Base-by-base conservation (phyloP, 345 rosid species). In the Populus euphratica region DNA sequence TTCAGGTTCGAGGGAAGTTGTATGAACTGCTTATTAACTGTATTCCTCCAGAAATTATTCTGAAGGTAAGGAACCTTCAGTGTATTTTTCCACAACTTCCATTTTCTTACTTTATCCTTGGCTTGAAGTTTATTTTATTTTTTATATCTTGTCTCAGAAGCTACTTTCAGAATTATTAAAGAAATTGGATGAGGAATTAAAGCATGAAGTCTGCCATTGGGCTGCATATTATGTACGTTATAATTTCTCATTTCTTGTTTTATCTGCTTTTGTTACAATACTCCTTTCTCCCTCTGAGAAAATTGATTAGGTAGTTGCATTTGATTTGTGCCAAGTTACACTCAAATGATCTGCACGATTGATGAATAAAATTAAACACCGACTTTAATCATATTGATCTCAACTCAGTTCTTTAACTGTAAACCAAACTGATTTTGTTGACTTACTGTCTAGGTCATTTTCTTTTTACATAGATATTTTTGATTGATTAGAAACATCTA, bases 151-250 rank as follows among this genome's bases (percentile, higher is more conserved):
- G 63, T 68, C 74, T 69, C 94, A 96, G 98, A 90, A 86, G 77
- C 87, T 93, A 77, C 91, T 90, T 62, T 84, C 86, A 75, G 98
- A 96, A 83, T 84, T 96, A 79, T 78, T 93, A 87, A 91, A 87
- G 91, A 93, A 88, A 87, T 84, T 93, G 69, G 99, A 96, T 84
- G 89, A 91, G 10, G 98, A 96, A 76, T 85, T 93, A 63, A 96
- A 96, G 90, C 98, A 91, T 77, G 97, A 96, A 88, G 85, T 90
- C 74, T 87, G 97, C 84, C 98, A 91, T 75, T 96, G 98, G 98
- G 99, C 98, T 33, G 97, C 98, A 72, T 93, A 93, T 86, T 91
- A 96, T 86, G 97, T 96, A 85, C 87, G 97, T 76, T 74, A 36
- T 29, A 68, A 8, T 23, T 4, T 13, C 64, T 43, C 9, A 6